These are phyloP conservation scores for Leccinum pallidistipes DNA, from an alignment of 1,284 basidiomycete species.

Conservation along the genomic window DNA sequence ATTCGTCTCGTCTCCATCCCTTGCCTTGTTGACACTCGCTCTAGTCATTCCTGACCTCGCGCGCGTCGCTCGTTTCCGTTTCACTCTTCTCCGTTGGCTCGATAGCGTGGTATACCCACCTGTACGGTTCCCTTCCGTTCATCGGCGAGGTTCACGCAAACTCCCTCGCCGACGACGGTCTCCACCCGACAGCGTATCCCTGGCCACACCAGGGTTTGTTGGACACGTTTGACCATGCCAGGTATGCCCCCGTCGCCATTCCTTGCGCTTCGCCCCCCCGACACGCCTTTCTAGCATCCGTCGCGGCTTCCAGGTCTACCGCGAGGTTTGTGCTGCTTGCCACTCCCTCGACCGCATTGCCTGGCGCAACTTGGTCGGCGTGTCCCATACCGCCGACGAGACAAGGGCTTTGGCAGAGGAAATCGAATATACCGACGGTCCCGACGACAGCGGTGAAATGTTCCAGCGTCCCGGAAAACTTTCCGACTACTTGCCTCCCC, in stretches of 20 bases:
- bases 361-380: slow-evolving; percentile 99
- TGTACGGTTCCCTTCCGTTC: slow-evolving; percentile 89
- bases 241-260: slow-evolving; percentile 45
- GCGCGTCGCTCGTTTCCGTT: slow-evolving; percentile 75
- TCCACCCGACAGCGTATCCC: slow-evolving; percentile 87
- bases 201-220: slow-evolving; percentile 90
- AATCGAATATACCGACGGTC: slow-evolving; percentile 96
- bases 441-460: slow-evolving; percentile 96
- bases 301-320: slow-evolving; percentile 98
- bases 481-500: slow-evolving; percentile 93
- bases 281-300: slow-evolving; percentile 70
- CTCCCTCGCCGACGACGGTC: slow-evolving; percentile 90
- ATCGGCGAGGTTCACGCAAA: slow-evolving; percentile 88
- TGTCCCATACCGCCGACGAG: slow-evolving; percentile 95
- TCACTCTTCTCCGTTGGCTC: slow-evolving; percentile 84
- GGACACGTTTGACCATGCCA: slow-evolving; percentile 95
- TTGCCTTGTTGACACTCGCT: slow-evolving; percentile 17
- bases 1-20: background rate
- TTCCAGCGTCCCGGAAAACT: slow-evolving; percentile 98
- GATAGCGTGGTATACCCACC: slow-evolving; percentile 94
- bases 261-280: slow-evolving; percentile 11
- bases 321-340: slow-evolving; percentile 98
- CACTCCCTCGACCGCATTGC: slow-evolving; percentile 99
- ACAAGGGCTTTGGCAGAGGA: slow-evolving; percentile 93
- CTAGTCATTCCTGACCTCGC: slow-evolving; percentile 65